Base-by-base conservation (phyloP, 2,329 filamentous ascomycete genomes). In the Penicillium brevicompactum region DNA sequence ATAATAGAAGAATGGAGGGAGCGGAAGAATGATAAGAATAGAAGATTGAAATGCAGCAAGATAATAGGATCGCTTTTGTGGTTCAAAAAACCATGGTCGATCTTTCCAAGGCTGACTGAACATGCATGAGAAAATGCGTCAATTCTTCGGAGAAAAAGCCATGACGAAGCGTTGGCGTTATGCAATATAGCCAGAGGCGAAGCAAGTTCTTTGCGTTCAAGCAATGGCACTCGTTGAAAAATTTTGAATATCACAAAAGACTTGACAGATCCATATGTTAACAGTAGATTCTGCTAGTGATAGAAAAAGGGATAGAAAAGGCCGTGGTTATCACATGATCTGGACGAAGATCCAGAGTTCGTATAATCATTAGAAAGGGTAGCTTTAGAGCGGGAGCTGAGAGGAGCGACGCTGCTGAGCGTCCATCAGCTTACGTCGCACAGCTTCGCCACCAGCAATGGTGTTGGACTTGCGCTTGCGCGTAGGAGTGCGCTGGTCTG, bases 391-490 rank as follows among this genome's bases (percentile, higher is more conserved):
- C 14, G 73, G 69, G 34, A 76, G 63, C 48, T 75, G 73, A 41
- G 64, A 69, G 55, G 64, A 69, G 55, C 70, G 72, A 22, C 72
- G 73, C 49, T 76, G 52, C 18, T 55, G 75, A 13, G 74, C 72
- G 55, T 77, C 74, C 65, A 77, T 71, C 18, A 77, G 66, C 67
- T 77, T 77, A 43, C 75, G 74, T 48, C 75, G 72, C 44, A 77
- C 74, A 30, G 75, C 73, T 53, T 76, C 74, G 13, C 74, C 74
- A 30, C 73, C 70, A 22, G 70, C 60, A 54, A 72, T 74, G 31
- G 64, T 70, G 57, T 62, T 73, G 6, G 68, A 65, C 59, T 73
- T 73, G 58, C 74, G 74, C 53, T 75, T 76, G 46, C 75, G 68
- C 27, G 73, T 72, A 8, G 74, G 74, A 4, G 74, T 74, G 34